Evolutionary conservation across 2,329 filamentous ascomycete species (phyloP).

Genomic region (Teratosphaeria gauchensis): DNA sequence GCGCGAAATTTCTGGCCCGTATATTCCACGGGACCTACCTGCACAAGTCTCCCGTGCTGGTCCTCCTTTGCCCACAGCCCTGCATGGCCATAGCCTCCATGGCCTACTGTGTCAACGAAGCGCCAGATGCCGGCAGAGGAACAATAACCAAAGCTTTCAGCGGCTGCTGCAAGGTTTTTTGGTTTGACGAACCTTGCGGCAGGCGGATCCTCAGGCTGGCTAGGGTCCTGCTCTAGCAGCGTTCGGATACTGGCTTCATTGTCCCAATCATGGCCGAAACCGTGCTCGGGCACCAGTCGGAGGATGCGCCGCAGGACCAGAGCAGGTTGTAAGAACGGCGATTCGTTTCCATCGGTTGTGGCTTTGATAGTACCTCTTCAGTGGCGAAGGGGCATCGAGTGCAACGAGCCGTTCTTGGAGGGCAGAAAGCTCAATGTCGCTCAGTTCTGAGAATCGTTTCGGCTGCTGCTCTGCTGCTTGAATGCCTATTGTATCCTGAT

Average conservation of each 20-base stretch:
- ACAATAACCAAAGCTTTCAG: background rate
- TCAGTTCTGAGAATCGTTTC: background rate
- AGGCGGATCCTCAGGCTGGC: background rate
- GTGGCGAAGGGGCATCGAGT: background rate
- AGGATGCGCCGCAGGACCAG: background rate
- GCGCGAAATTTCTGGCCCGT: too few species aligned
- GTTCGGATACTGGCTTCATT: background rate
- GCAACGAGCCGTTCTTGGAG: background rate
- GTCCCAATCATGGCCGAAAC: background rate
- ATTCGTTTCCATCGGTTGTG: background rate
- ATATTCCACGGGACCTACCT: background rate
- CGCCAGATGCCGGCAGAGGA: background rate
- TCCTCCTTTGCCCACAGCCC: background rate
- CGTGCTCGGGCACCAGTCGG: background rate
- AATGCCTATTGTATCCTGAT: background rate
- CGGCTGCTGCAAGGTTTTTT: background rate
- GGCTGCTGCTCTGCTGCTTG: background rate
- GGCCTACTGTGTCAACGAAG: background rate
- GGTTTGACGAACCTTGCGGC: background rate
- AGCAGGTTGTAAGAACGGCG: background rate
- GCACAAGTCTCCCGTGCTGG: background rate
- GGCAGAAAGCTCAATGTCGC: background rate
- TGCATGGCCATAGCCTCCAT: background rate
- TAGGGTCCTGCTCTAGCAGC: background rate
- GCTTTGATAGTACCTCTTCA: background rate